Base-by-base conservation (phyloP, 768 basidiomycete species). In the Collybia nuda region DNA sequence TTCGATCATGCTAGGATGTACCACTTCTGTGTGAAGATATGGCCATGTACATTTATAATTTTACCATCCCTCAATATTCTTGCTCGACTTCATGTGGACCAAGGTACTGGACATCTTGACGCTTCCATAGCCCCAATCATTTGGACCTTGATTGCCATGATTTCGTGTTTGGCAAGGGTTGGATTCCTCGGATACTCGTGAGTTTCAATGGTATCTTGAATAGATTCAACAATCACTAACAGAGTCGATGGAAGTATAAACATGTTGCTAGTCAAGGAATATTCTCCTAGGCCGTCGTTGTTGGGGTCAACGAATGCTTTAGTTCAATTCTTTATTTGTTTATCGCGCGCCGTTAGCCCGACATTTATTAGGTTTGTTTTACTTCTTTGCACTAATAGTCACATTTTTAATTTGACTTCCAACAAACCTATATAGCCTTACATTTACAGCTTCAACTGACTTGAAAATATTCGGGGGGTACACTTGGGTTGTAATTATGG, bases 261-360 rank as follows among this genome's bases (percentile, higher is more conserved):
- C 62, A 77, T 85, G 72, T 65, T 87, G 41, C 69, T 86, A 14
- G 69, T 76, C 36, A 84, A 82, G 52, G 70, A 75, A 47, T 67
- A 74, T 48, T 64, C 72, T 5, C 81, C 81, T 1, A 71, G 67
- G 41, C 63, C 77, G 0, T 67, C 73, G 11, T 70, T 78, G 6
- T 63, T 86, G 23, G 85, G 82, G 8, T 73, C 76, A 24, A 77
- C 80, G 0, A 81, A 82, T 57, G 82, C 81, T 8, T 63, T 85
- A 38, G 70, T 81, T 9, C 80, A 84, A 54, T 77, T 82, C 51
- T 69, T 70, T n/a, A 82, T 84, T 70, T 82, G 80, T 59, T 63
- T 75, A 24, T 68, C 83, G 24, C 76, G 85, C 32, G 72, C 81
- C 0, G 62, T 84, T 44, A 73, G 78, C 40, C 84, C 85, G 1